Percentiles rank a stretch among this genome's conserved stretches.
These are phyloP conservation scores for Starmerella kuoi DNA, from an alignment of 805 yeast species.

Conservation along the genomic window DNA sequence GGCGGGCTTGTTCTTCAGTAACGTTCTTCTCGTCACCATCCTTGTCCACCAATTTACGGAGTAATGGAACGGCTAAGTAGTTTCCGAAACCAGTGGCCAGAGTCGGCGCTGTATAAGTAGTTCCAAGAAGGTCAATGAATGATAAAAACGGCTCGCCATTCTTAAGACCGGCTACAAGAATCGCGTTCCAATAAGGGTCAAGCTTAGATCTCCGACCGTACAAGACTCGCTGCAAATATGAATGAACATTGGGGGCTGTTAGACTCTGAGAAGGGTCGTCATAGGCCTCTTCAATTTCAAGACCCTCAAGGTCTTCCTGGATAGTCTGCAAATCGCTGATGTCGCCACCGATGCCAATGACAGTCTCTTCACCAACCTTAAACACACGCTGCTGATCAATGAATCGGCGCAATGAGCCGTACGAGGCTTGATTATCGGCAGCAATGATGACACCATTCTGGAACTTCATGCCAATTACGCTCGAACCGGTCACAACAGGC, in stretches of 20 bases:
- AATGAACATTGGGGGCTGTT: slow-evolving; percentile 79
- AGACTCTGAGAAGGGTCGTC: slow-evolving; percentile 45
- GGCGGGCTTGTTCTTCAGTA: slow-evolving; percentile 61
- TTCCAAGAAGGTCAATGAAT: slow-evolving; percentile 86
- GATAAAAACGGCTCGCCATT: slow-evolving; percentile 63
- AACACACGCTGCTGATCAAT: slow-evolving; percentile 73
- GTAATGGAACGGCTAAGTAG: slow-evolving; percentile 81
- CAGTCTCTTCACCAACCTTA: slow-evolving; percentile 71
- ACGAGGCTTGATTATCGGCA: slow-evolving; percentile 83
- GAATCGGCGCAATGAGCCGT: slow-evolving; percentile 85
- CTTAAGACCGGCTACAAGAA: slow-evolving; percentile 81
- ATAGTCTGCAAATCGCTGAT: slow-evolving; percentile 84
- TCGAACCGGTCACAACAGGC: slow-evolving; percentile 93
- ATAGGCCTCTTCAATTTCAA: slow-evolving; percentile 67
- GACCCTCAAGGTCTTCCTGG: slow-evolving; percentile 59
- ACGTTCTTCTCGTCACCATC: slow-evolving; percentile 66
- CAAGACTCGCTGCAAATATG: slow-evolving; percentile 71
- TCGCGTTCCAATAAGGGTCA: slow-evolving; percentile 94
- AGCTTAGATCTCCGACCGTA: slow-evolving; percentile 81
- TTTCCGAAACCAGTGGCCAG: slow-evolving; percentile 96
- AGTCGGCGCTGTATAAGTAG: slow-evolving; percentile 74
- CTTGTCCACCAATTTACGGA: slow-evolving; percentile 69
- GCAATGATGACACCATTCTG: slow-evolving; percentile 85
- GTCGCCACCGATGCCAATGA: slow-evolving; percentile 92
- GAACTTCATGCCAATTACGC: slow-evolving; percentile 84